Base-by-base conservation (phyloP, 2,329 filamentous ascomycete species). In the Hirsutella thompsonii region DNA sequence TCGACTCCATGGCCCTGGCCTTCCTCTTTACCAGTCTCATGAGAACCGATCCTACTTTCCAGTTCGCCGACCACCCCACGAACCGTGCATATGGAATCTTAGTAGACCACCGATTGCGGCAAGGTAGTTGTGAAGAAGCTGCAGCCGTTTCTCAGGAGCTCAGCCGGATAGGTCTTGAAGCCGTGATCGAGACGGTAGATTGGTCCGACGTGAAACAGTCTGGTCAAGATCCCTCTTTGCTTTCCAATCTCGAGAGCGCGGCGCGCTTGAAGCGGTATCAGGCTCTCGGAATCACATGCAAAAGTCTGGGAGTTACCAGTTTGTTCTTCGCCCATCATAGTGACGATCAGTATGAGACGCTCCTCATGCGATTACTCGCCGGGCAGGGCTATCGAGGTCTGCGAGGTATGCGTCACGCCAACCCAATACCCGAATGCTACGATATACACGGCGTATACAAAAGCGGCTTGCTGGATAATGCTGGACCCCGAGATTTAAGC, bases 1-100 rank as follows among this genome's bases (percentile, higher is more conserved):
- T 92, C 32, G 92, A 98, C 60, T 96, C 90, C n/a, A 98, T 96
- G 89, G 90, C 90, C 21, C 68, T 98, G 45, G 87, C 88, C 42
- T 79, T 69, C 45, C 71, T 96, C 29, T 85, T 83, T 55, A 70
- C 68, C 38, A 60, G 66, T 36, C 52, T 72, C 29, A 59, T 61
- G 30, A 55, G 45, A 3, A 44, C 46, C 3, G 53, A 64, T 36
- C 53, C 52, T 2, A 44, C 49, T 20, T 52, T 66, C 46, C 60
- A 48, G 35, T 53, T 76, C 20, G 62, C 62, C 28, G 71, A 71
- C 50, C 66, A 69, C 44, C 61, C 66, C 13, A 52, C 67, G 30
- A 47, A 50, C 10, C 49, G 52, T 32, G 68, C 71, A 43, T 51
- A 59, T 23, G 69, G 61, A 36, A 48, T 76, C 39, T 60, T 81